Conservation (phyloP, 345 rosid genomes). For the Mercurialis annua region DNA sequence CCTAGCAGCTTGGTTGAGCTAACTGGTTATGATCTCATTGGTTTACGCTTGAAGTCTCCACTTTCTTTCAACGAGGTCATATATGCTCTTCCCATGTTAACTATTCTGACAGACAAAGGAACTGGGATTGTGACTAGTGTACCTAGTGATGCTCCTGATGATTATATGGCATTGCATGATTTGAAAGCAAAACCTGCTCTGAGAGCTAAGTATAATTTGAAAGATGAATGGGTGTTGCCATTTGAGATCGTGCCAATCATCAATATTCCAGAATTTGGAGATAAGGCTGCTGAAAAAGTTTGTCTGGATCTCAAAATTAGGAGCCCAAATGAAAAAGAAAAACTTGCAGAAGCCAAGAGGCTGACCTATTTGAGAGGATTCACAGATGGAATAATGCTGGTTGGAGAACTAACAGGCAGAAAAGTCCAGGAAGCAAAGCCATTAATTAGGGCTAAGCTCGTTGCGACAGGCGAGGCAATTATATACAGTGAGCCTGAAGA, state of each 20-base stretch:
- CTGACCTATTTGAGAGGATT: constrained; percentile 81
- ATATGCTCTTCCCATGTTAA: constrained; percentile 89
- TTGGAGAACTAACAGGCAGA: constrained; percentile 68
- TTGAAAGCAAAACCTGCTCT: constrained; percentile 76
- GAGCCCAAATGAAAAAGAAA: constrained; percentile 94
- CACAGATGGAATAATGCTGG: constrained; percentile 73
- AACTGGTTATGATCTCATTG: constrained; percentile 81
- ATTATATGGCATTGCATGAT: constrained; percentile 80
- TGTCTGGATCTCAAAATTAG: constrained; percentile 76
- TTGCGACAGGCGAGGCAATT: constrained; percentile 68
- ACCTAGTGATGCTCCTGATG: constrained; percentile 98
- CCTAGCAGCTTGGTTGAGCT: constrained; percentile 76
- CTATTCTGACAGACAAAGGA: constrained; percentile 87
- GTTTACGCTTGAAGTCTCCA: constrained; percentile 74
- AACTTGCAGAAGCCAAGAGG: constrained; percentile 89
- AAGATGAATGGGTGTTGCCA: constrained; percentile 87
- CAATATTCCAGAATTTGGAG: constrained; percentile 79
- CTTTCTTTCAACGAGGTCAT: constrained; percentile 65
- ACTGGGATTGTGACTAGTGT: constrained; percentile 94
- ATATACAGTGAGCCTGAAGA: constrained; percentile 94
- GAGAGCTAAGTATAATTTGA: constrained; percentile 65
- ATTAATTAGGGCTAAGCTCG: constrained; percentile 56
- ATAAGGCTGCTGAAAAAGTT: constrained; percentile 80
- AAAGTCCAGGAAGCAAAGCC: constrained; percentile 83
- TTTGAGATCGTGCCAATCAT: constrained; percentile 71